These are phyloP conservation scores for Alternaria ethzedia DNA, from an alignment of 2,329 filamentous ascomycete genomes.

Conservation along the genomic window DNA sequence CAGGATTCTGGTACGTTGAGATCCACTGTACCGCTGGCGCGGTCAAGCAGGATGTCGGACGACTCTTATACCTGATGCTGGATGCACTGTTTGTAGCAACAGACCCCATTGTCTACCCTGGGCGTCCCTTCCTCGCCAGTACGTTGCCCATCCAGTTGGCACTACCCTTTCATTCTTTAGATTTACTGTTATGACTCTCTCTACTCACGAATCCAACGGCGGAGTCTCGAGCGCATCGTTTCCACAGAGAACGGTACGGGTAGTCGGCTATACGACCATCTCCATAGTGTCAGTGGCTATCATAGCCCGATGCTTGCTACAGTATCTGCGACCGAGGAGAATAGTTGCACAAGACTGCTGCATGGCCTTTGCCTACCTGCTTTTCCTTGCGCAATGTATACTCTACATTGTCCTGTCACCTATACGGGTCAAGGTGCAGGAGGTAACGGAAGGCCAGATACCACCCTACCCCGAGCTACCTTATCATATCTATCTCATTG, in stretches of 20 bases:
- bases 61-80: background rate
- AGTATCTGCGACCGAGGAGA: background rate
- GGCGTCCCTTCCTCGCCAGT: background rate
- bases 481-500: background rate
- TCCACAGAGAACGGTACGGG: background rate
- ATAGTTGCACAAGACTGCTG: background rate
- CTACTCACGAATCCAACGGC: background rate
- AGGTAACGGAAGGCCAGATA: background rate
- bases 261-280: background rate
- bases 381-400: background rate
- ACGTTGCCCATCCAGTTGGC: background rate
- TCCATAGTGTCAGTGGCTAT: background rate
- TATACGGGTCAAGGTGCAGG: background rate
- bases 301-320: background rate
- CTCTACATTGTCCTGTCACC: slow-evolving; percentile 1
- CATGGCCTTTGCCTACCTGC: background rate
- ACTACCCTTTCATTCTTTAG: background rate
- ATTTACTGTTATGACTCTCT: background rate
- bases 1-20: background rate
- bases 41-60: background rate
- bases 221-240: background rate
- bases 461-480: background rate
- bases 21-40: background rate
- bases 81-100: background rate
- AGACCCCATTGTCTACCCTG: background rate